Evolutionary conservation across 2,329 filamentous ascomycete species (phyloP), one percentile per base, ranked within the genome.

Genomic region (Botrytis aclada): DNA sequence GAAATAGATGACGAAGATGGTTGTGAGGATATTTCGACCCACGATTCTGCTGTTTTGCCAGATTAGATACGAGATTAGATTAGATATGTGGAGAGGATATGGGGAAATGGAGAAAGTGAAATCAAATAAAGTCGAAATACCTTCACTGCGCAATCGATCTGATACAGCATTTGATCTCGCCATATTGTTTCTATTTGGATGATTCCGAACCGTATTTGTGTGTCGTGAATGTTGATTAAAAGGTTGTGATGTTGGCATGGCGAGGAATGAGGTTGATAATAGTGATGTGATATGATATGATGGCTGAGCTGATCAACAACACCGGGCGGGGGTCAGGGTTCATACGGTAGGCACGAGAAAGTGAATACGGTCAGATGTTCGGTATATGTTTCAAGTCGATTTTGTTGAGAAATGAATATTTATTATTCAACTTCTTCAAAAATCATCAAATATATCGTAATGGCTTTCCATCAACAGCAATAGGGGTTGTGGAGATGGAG

Each of bases 1-100:
- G 95, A 97, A 20, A 97, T 85, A 22, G 95, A 98, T 3, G 95
- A 97, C 3, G 95, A 97, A 0, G 95, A 98, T 12, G 95, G 94
- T 78, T 96, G 93, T 6, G 95, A 98, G 64, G 92, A 89, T 74
- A 99, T 90, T 82, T 99, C 95, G 78, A 98, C 90, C 96, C 96
- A 99, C 14, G 96, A 98, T 84, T 98, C 96, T 95, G 45, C 74
- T 41, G 37, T 41, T 41, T 54, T 67, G 37, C 25, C 47, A 37
- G 65, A 67, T 67, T 56, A 56, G 65, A 67, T 67, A 41, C 29
- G 65, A 41, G 65, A 67, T 56, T 56, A 67, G 65, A 67, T 56
- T 74, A 78, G 81, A 58, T 81, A 77, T 74, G 39, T 67, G 64
- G 47, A 41, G 47, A 41, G 32, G 62, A 43, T 39, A 58, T 64